Evolutionary conservation across 164 flowering plant species (phyloP), one percentile per base, ranked within the genome.

Genomic region (Sedum album): DNA sequence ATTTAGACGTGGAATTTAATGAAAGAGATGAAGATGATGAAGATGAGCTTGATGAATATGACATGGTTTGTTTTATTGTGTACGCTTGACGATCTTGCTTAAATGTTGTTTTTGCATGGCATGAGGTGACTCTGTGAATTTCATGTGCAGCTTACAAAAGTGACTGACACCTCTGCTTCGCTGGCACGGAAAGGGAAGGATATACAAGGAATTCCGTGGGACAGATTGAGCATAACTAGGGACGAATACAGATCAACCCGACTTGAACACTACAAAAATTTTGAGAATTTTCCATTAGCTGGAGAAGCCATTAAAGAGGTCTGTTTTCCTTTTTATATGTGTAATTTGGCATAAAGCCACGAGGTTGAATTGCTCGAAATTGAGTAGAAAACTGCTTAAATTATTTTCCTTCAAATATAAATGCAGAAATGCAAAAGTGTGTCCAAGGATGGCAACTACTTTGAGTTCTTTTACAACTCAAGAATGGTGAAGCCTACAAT

Each of bases 181-280:
- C n/a, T n/a, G n/a, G n/a, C n/a, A n/a, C n/a, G n/a, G n/a, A n/a
- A n/a, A n/a, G n/a, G n/a, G n/a, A n/a, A n/a, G n/a, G n/a, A n/a
- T n/a, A n/a, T n/a, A n/a, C n/a, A n/a, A n/a, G 93, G 93, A 9
- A 88, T 88, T 65, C 88, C 90, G 2, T 88, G 93, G 93, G 83
- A 78, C 21, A 81, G 82, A 49, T 66, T 88, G 74, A 88, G 80
- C 67, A 77, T 85, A 36, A 81, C 89, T 5, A 79, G n/a, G n/a
- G n/a, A n/a, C n/a, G n/a, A n/a, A n/a, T n/a, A n/a, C n/a, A n/a
- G n/a, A n/a, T n/a, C n/a, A n/a, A n/a, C n/a, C n/a, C n/a, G n/a
- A n/a, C n/a, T n/a, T n/a, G n/a, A n/a, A n/a, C n/a, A n/a, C n/a
- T n/a, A n/a, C n/a, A n/a, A n/a, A n/a, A n/a, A n/a, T n/a, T n/a